Evolutionary conservation across 345 rosid genomes (phyloP).

Genomic region (Salix exigua): DNA sequence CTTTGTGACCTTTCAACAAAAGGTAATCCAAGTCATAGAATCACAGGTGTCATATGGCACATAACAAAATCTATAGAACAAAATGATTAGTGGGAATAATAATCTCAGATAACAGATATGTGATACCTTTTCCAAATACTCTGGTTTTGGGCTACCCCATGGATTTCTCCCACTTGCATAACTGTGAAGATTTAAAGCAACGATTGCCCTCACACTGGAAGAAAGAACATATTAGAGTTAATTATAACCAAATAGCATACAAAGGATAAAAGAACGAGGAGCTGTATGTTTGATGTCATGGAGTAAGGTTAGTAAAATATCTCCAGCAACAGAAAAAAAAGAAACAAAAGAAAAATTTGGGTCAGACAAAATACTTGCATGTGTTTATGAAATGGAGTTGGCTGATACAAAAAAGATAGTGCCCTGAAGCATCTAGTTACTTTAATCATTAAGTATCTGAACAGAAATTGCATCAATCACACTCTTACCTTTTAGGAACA

Average conservation of each 20-base stretch:
- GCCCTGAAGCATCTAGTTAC: neutral
- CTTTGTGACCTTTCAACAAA: neutral
- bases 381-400: neutral
- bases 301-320: neutral
- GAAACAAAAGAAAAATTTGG: neutral
- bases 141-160: slow-evolving; percentile 81
- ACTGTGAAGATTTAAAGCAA: slow-evolving; percentile 81
- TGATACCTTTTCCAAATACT: slow-evolving; percentile 79
- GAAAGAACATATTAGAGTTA: slow-evolving; percentile 1
- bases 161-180: slow-evolving; percentile 97
- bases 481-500: slow-evolving; percentile 80
- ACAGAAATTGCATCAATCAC: neutral
- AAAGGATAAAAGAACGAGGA: neutral
- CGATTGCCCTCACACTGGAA: slow-evolving; percentile 83
- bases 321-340: neutral
- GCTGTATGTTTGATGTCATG: neutral
- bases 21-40: neutral
- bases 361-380: neutral
- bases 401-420: neutral
- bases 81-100: neutral
- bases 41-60: neutral
- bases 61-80: neutral
- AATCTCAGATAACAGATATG: neutral
- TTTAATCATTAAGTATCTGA: neutral
- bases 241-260: neutral